These are phyloP conservation scores for Hanseniaspora pseudoguilliermondii DNA, from an alignment of 805 yeast genomes.

Conservation along the genomic window DNA sequence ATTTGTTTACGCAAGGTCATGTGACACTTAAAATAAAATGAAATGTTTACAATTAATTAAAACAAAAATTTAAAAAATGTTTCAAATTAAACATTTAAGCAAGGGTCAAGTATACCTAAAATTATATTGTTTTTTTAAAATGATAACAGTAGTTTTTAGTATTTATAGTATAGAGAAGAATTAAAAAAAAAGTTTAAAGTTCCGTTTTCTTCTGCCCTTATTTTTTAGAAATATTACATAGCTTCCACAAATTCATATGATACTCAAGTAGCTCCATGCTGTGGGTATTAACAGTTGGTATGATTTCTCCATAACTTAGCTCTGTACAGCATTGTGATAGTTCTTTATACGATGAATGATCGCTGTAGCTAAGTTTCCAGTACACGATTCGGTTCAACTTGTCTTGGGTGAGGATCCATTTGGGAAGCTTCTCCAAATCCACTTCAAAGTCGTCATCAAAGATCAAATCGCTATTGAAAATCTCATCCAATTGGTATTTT, in stretches of 20 bases:
- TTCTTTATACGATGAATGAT: constrained; percentile 84
- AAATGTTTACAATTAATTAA: no score
- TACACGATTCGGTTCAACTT: constrained; percentile 31
- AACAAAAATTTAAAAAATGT: no score
- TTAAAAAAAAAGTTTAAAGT: not conserved
- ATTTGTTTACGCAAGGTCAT: not conserved
- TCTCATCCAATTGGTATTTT: not conserved
- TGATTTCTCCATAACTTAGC: constrained; percentile 38
- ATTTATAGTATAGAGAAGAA: not conserved
- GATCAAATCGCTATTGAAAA: constrained; percentile 14
- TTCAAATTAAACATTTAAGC: no score
- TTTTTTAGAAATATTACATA: not conserved
- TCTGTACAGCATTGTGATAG: constrained; percentile 50
- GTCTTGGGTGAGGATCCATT: constrained; percentile 23
- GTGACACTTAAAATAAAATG: not conserved
- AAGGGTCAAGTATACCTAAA: no score
- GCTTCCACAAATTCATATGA: constrained; percentile 29
- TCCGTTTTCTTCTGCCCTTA: not conserved
- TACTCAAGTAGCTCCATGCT: constrained; percentile 18
- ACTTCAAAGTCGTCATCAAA: constrained; percentile 16
- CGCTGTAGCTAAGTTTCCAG: constrained; percentile 75
- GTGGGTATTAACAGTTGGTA: constrained; percentile 59
- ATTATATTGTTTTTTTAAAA: no score
- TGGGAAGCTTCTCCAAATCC: constrained; percentile 22
- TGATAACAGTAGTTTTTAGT: no score